A percentile compares a stretch with the other conserved stretches of the same genome.
Evolutionary conservation across 192 early-diverging fungal species (phyloP).

Genomic region (Helicostylum pulchrum): DNA sequence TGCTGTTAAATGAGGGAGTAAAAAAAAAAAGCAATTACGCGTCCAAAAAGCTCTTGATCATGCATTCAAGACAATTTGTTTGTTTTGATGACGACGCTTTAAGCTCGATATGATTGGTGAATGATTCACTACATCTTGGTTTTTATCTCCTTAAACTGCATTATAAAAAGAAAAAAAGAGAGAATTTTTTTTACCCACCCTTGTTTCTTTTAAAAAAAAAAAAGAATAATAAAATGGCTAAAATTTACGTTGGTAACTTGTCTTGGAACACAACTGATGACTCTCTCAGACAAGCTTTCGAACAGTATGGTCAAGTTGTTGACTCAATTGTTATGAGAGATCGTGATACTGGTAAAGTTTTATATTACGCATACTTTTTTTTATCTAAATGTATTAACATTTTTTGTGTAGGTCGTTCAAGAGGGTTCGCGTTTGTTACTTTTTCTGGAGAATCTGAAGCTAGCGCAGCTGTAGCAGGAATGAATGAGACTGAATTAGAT

Average conservation of each 20-base stretch:
- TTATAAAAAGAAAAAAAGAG: no score
- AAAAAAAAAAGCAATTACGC: no score
- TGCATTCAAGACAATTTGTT: no score
- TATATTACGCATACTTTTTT: neutral
- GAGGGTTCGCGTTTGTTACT: slow-evolving; percentile 85
- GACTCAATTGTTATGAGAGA: slow-evolving; percentile 68
- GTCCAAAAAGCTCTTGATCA: no score
- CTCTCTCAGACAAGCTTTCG: slow-evolving; percentile 56
- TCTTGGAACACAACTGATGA: slow-evolving; percentile 65
- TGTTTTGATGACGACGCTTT: no score
- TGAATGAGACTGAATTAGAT: slow-evolving; percentile 68
- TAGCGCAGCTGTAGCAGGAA: slow-evolving; percentile 52
- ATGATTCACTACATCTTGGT: no score
- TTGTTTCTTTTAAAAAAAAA: no score
- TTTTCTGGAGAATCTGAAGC: slow-evolving; percentile 48
- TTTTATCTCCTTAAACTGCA: no score
- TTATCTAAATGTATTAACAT: no score
- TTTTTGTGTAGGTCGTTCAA: slow-evolving; percentile 55
- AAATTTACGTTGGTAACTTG: slow-evolving; percentile 66
- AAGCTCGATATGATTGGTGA: no score
- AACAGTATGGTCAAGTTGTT: slow-evolving; percentile 55
- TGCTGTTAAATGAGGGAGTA: no score
- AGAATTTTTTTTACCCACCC: no score
- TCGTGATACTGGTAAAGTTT: slow-evolving; percentile 68
- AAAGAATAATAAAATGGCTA: slow-evolving; percentile 1